Evolutionary conservation across 2,329 filamentous ascomycete species (phyloP), one percentile per base, ranked within the genome.

Genomic region (Clonostachys rhizophaga): DNA sequence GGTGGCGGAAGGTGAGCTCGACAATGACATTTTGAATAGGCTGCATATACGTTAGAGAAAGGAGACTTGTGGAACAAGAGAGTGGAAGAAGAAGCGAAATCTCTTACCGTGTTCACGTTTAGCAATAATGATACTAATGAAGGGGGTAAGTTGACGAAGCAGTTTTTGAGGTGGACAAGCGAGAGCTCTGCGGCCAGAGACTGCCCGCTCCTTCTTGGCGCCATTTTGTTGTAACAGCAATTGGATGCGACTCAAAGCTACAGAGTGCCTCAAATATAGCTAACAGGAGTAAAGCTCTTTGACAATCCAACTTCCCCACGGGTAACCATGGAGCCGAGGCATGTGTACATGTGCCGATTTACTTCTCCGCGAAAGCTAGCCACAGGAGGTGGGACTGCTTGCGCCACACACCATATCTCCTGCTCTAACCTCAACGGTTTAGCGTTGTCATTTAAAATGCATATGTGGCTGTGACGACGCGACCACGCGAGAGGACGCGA

Each of bases 21-120:
- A 99, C 86, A 52, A 97, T 81, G 57, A 97, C 89, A 87, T 97
- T 96, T 70, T 99, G 94, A 34, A 88, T 89, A 50, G 91, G 79
- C 90, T 95, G 58, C 12, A 40, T 36, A 34, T 37, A 30, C 3
- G 24, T 30, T 30, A 30, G 24, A 30, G 24, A 6, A 10, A 30
- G 8, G 24, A 30, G 9, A 1, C 3, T 10, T 30, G 24, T 30
- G 24, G 24, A 30, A 10, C 7, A 9, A 24, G 24, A 24, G 24
- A 24, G 24, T 11, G 14, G 42, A 34, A 34, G 24, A 33, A 17
- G 14, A 45, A 30, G 42, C 13, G 20, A 33, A 34, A 30, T 14
- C 6, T 39, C 87, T 69, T 76, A 95, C 89, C 40, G 91, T 91
- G 63, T 97, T 95, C 57, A 91, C 81, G 69, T 91, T 95, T 56